A percentile compares a stretch with the other conserved stretches of the same genome.
Evolutionary conservation across 2,329 filamentous ascomycete species (phyloP).

Genomic region (Akanthomyces uredinophilus): DNA sequence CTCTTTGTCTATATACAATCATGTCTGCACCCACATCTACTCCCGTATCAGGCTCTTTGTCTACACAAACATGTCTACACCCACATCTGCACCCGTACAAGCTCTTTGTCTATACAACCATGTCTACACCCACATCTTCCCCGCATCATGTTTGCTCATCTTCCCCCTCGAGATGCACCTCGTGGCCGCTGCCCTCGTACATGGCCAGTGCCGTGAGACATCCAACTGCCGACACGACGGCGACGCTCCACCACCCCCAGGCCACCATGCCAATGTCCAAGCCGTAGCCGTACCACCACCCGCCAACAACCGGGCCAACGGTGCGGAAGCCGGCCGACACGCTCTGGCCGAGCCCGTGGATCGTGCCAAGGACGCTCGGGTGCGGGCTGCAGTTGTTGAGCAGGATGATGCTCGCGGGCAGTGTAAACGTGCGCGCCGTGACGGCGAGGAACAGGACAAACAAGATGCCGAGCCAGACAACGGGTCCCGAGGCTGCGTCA

Average conservation of each 20-base stretch:
- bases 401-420: conserved; percentile 54
- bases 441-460: conserved; percentile 65
- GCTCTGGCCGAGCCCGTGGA: conserved; percentile 50
- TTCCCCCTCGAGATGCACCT: conserved; percentile 49
- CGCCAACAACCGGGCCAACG: conserved; percentile 45
- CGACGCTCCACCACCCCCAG: conserved; percentile 43
- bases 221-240: conserved; percentile 48
- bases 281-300: conserved; percentile 43
- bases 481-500: conserved; percentile 40
- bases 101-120: too few relatives aligned
- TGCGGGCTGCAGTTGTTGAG: conserved; percentile 58
- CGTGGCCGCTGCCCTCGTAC: conserved; percentile 60
- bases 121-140: too few relatives aligned
- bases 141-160: conserved; percentile 25
- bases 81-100: too few relatives aligned
- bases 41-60: too few relatives aligned
- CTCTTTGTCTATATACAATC: too few relatives aligned
- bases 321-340: conserved; percentile 46
- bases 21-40: too few relatives aligned
- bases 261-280: conserved; percentile 42
- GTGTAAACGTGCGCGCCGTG: conserved; percentile 63
- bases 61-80: too few relatives aligned
- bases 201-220: conserved; percentile 56
- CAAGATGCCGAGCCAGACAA: conserved; percentile 57
- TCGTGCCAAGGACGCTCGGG: conserved; percentile 51